Evolutionary conservation across 768 basidiomycete species (phyloP).

Genomic region (Mycena belliarum): DNA sequence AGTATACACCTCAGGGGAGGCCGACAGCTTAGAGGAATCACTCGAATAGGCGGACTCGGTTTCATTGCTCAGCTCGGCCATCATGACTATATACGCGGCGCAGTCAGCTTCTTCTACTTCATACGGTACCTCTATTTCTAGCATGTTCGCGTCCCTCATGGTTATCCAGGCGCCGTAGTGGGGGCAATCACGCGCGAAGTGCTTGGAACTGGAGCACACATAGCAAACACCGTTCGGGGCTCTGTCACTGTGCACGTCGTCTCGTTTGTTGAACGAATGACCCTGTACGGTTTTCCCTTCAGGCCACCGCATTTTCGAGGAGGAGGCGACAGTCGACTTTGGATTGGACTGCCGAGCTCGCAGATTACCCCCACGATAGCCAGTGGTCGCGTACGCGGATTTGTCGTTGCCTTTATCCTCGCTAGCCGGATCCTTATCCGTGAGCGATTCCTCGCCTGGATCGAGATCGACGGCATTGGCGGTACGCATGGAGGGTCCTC

Average conservation of each 20-base stretch:
- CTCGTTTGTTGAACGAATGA: not conserved
- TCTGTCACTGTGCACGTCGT: not conserved
- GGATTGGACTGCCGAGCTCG: too few species aligned
- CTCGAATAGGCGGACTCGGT: not conserved
- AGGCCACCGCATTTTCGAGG: not conserved
- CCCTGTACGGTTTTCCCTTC: constrained; percentile 8
- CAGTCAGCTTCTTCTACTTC: constrained; percentile 6
- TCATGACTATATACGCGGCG: constrained; percentile 9
- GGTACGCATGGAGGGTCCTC: not conserved
- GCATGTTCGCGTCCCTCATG: constrained; percentile 6
- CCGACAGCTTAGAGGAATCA: not conserved
- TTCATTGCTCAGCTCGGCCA: not conserved
- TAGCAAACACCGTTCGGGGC: constrained; percentile 12
- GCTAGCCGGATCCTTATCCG: not conserved
- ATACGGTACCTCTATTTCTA: constrained; percentile 2
- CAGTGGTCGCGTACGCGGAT: not conserved
- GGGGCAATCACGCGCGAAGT: constrained; percentile 24
- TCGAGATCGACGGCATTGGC: not conserved
- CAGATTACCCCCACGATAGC: too few species aligned
- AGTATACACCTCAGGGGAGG: not conserved
- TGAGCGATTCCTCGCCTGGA: not conserved
- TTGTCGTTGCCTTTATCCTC: not conserved
- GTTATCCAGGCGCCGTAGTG: constrained; percentile 20
- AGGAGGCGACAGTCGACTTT: not conserved
- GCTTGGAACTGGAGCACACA: constrained; percentile 25